Evolutionary conservation across 371 early-diverging fungal species (phyloP).

Genomic region (Mucor plumbeus): DNA sequence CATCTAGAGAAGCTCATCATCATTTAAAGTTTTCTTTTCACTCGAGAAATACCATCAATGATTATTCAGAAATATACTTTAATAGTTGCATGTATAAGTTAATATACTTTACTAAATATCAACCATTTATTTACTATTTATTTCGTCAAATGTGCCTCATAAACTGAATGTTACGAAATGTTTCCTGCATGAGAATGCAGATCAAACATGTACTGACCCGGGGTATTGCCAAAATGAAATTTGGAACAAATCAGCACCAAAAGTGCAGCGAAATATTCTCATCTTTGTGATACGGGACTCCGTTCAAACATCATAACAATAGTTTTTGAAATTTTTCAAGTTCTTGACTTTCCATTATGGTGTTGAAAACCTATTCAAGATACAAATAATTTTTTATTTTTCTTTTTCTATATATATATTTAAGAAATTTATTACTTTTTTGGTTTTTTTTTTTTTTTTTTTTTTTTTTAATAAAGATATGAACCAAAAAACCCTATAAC

Average conservation of each 20-base stretch:
- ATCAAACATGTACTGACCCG: not conserved
- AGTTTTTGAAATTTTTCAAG: not conserved
- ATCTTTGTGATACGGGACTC: not conserved
- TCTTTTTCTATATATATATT: not conserved
- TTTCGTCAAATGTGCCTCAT: not conserved
- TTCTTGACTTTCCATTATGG: not conserved
- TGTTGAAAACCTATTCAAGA: not conserved
- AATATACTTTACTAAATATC: not conserved
- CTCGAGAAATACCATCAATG: not conserved
- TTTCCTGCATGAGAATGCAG: not conserved
- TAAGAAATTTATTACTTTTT: not conserved
- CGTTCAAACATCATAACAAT: not conserved
- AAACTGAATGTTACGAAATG: not conserved
- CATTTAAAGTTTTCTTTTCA: not conserved
- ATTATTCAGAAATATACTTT: not conserved
- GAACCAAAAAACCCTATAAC: not conserved
- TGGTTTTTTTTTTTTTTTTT: too few relatives aligned
- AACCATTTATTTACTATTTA: not conserved
- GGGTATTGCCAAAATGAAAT: not conserved
- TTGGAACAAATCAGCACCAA: conserved; percentile 11
- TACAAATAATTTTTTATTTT: not conserved
- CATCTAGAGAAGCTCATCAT: not conserved
- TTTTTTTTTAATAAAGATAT: not conserved
- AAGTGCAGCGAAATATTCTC: conserved; percentile 11
- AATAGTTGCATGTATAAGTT: too few relatives aligned